phyloP scores from a whole-genome alignment of 176 grass and related monocot genomes.

The Musa troglodytarum region DNA sequence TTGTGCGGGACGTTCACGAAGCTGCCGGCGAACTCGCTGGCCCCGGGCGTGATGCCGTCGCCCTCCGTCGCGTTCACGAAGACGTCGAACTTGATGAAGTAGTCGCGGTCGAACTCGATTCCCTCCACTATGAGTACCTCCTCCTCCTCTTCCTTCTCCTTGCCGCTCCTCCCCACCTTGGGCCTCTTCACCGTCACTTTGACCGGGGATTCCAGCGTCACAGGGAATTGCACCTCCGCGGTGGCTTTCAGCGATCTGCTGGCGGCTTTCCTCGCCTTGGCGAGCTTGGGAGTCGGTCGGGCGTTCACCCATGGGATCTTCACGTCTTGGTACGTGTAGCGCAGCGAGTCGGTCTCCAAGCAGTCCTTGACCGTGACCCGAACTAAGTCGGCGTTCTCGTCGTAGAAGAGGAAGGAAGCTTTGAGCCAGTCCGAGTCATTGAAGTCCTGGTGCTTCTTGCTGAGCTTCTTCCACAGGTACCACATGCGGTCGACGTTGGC shows the following conservation, averaged over 20 bases:
- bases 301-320: conserved; percentile 27
- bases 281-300: conserved; percentile 18
- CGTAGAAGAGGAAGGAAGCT: conserved; percentile 50
- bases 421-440: conserved; percentile 40
- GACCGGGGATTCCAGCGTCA: conserved; percentile 16
- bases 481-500: conserved; percentile 55
- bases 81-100: conserved; percentile 40
- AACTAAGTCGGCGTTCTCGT: conserved; percentile 37
- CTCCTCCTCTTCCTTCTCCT: conserved; percentile 34
- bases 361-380: conserved; percentile 34
- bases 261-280: neutral
- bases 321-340: conserved; percentile 38
- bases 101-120: conserved; percentile 29
- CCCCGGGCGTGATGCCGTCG: conserved; percentile 7
- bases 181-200: conserved; percentile 34
- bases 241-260: neutral
- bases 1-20: conserved; percentile 46
- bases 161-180: conserved; percentile 22
- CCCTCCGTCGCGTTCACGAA: conserved; percentile 37
- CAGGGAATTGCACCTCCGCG: conserved; percentile 26
- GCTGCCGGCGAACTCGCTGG: conserved; percentile 39
- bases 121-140: conserved; percentile 39
- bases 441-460: conserved; percentile 17
- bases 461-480: conserved; percentile 42
- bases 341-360: conserved; percentile 18